Evolutionary conservation across 1,284 basidiomycete species (phyloP), one percentile per base, ranked within the genome.

Genomic region (Anthracocystis walkeri): DNA sequence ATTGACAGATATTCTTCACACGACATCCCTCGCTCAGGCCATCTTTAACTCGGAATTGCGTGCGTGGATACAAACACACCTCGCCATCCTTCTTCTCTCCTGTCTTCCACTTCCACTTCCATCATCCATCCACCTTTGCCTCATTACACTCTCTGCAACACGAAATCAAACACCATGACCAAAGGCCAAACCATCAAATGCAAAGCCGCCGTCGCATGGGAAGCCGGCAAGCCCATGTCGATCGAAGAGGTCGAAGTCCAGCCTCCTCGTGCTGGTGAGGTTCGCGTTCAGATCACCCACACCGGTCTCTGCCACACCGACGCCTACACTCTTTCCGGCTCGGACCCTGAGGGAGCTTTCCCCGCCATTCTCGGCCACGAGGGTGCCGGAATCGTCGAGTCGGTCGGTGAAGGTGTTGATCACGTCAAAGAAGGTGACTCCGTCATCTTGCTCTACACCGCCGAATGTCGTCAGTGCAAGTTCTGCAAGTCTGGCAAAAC

Each of bases 401-500:
- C 93, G 33, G 89, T 98, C 48, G 96, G 96, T 54, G 92, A 94
- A 84, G 94, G 93, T 55, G 96, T 99, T 23, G 93, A 92, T 52
- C 92, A 88, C 82, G 95, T 99, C 62, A 88, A 90, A 83, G 88
- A 89, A 46, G 90, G 90, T 80, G 74, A 88, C 82, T 60, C 74
- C 31, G 95, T 98, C 79, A 91, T 98, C 75, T 93, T 95, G 31
- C 84, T 86, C 46, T 82, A 83, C 82, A 85, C 80, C 5, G 79
- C 82, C 58, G 81, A 82, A 58, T 82, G 81, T 73, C 71, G 81
- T 29, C 46, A 83, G 74, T 85, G 84, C 80, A 85, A 85, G 70
- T 98, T 98, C 88, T 99, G 96, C 90, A 96, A 92, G 88, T 95
- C 93, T 64, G 97, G 96, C 73, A 99, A 98, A 89, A 99, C 96